Evolutionary conservation across 805 yeast species (phyloP).

Genomic region (Limtongia smithiae): DNA sequence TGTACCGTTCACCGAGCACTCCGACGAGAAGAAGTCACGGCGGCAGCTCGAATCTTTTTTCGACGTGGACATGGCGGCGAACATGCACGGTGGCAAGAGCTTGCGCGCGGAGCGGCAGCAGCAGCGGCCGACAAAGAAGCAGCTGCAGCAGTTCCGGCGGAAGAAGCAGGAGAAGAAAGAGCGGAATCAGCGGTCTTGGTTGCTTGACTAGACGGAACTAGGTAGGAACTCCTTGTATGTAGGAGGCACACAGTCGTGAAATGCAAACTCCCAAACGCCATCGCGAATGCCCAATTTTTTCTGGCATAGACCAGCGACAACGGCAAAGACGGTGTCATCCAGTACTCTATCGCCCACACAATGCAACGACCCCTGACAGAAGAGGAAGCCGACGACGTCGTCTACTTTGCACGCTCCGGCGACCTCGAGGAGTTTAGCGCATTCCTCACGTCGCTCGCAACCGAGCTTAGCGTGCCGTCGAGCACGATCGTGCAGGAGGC

Average conservation of each 20-base stretch:
- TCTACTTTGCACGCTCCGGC: slow-evolving; percentile 83
- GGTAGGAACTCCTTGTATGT: not conserved
- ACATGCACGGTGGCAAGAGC: slow-evolving; percentile 24
- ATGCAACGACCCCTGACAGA: slow-evolving; percentile 37
- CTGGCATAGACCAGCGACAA: too few relatives aligned
- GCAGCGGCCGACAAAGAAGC: slow-evolving; percentile 26
- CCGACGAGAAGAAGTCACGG: slow-evolving; percentile 11
- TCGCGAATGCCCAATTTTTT: too few relatives aligned
- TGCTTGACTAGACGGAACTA: slow-evolving; percentile 9
- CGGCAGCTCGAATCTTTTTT: slow-evolving; percentile 20
- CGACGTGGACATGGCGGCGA: slow-evolving; percentile 19
- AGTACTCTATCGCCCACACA: not conserved
- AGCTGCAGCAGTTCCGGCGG: slow-evolving; percentile 28
- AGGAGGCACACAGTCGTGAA: too few relatives aligned
- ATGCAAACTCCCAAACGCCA: too few relatives aligned
- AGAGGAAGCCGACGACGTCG: slow-evolving; percentile 79
- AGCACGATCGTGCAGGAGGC: slow-evolving; percentile 46
- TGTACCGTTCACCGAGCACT: slow-evolving; percentile 14
- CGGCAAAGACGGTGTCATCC: too few relatives aligned
- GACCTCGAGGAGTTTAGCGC: slow-evolving; percentile 72
- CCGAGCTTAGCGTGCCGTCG: slow-evolving; percentile 20
- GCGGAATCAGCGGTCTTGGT: slow-evolving; percentile 27
- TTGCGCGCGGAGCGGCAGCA: slow-evolving; percentile 28
- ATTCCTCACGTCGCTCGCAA: slow-evolving; percentile 53
- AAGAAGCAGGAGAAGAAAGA: slow-evolving; percentile 30